Evolutionary conservation across 257 asterid species (phyloP).

Genomic region (Nicotiana tabacum): DNA sequence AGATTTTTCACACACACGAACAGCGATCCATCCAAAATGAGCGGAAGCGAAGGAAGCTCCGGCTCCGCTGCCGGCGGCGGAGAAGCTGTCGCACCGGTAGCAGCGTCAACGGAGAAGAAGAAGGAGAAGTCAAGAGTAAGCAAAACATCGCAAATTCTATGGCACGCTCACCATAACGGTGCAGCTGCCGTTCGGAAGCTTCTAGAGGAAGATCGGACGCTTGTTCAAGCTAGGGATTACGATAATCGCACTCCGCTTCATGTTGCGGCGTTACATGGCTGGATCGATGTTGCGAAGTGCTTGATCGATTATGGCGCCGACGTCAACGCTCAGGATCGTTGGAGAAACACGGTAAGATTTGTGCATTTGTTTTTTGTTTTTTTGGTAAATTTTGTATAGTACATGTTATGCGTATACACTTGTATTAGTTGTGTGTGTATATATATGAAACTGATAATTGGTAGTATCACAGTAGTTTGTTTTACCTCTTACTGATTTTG

Average conservation of each 20-base stretch:
- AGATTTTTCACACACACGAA: background rate
- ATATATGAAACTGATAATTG: background rate
- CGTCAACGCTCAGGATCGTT: constrained; percentile 96
- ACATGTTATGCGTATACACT: background rate
- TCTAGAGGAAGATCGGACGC: constrained; percentile 72
- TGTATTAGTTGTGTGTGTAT: background rate
- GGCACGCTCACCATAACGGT: constrained; percentile 98
- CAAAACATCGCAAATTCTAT: constrained; percentile 77
- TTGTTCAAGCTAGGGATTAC: constrained; percentile 85
- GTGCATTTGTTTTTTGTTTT: background rate
- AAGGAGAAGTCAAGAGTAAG: constrained; percentile 79
- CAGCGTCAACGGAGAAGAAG: constrained; percentile 40
- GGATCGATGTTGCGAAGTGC: constrained; percentile 80
- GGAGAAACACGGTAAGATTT: constrained; percentile 78
- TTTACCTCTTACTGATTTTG: background rate
- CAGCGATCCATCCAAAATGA: constrained; percentile 37
- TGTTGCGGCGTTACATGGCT: constrained; percentile 92
- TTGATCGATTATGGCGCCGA: constrained; percentile 73
- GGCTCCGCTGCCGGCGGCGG: constrained; percentile 40
- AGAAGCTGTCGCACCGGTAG: constrained; percentile 23
- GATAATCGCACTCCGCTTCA: constrained; percentile 92
- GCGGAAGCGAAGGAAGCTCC: constrained; percentile 76
- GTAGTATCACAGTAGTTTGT: background rate
- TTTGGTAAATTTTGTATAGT: background rate
- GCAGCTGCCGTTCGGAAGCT: constrained; percentile 67